Percentiles rank a stretch among this genome's conserved stretches.
These are phyloP conservation scores for Paecilomyces dactylethromorphus DNA, from an alignment of 2,329 filamentous ascomycete species.

Conservation along the genomic window DNA sequence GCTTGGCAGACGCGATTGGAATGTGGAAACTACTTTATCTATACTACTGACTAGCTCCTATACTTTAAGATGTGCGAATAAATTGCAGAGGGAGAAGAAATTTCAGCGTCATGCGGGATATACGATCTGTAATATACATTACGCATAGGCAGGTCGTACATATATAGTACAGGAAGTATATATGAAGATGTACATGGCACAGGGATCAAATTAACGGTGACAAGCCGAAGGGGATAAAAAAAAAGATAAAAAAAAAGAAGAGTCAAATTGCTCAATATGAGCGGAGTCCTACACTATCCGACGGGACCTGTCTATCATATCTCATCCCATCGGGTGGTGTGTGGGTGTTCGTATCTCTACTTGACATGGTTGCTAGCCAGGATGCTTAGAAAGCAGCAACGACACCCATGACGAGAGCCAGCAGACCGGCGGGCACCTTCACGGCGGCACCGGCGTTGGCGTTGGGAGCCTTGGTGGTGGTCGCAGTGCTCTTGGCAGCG, in stretches of 20 bases:
- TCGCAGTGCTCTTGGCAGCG: constrained; percentile 2
- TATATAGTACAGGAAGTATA: background rate
- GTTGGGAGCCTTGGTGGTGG: constrained; percentile 19
- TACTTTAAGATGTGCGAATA: too few species aligned
- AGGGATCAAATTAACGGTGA: too few species aligned
- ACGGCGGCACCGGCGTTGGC: constrained; percentile 23
- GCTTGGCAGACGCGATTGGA: too few species aligned
- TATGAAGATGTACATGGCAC: background rate
- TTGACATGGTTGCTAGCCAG: background rate
- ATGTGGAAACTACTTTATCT: too few species aligned
- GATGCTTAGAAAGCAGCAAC: constrained; percentile 27
- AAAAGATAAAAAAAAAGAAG: background rate
- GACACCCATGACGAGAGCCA: constrained; percentile 28
- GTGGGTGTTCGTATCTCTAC: background rate
- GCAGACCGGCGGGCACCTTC: constrained; percentile 28
- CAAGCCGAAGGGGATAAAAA: background rate
- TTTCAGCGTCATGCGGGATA: background rate
- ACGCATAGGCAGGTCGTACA: background rate
- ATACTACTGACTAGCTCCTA: too few species aligned
- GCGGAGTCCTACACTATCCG: too few species aligned
- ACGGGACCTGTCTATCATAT: background rate
- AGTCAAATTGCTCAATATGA: background rate
- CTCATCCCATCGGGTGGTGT: background rate
- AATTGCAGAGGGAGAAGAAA: too few species aligned
- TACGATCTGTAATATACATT: background rate